A percentile compares a stretch with the other conserved stretches of the same genome.
phyloP scores from a whole-genome alignment of 306 rosid genomes.

The Cucumis cinereus region DNA sequence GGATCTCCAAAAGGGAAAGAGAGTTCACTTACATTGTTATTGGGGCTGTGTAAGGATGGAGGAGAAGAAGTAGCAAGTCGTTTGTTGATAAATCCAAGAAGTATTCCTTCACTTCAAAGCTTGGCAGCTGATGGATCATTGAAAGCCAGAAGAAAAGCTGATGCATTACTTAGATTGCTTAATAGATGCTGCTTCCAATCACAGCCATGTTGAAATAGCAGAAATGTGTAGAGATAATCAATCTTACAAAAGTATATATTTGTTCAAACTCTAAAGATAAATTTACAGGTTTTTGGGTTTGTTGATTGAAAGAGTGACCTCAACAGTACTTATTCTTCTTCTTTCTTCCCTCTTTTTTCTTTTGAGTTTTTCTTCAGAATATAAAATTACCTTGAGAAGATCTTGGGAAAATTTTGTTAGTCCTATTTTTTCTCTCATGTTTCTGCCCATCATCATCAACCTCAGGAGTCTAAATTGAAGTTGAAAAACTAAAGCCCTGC shows the following conservation, averaged over 20 bases:
- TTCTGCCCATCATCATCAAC: not conserved
- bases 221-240: conserved; percentile 1
- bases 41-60: conserved; percentile 82
- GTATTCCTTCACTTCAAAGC: conserved; percentile 76
- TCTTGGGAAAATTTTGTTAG: not conserved
- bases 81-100: conserved; percentile 58
- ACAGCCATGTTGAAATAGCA: conserved; percentile 28
- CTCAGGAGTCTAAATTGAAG: conserved; percentile 39
- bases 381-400: not conserved
- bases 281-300: not conserved
- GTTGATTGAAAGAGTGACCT: not conserved
- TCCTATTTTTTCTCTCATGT: not conserved
- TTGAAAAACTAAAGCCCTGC: conserved; percentile 28
- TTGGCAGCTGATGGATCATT: conserved; percentile 64
- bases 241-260: not conserved
- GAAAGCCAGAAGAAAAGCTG: conserved; percentile 75
- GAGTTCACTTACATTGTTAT: conserved; percentile 51
- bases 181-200: conserved; percentile 68
- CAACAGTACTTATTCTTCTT: not conserved
- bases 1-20: conserved; percentile 90
- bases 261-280: not conserved
- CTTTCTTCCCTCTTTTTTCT: not conserved
- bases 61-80: conserved; percentile 61
- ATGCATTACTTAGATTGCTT: conserved; percentile 69
- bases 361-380: not conserved